Conservation (phyloP, 305 asterid species). For the Fraxinus nigra region DNA sequence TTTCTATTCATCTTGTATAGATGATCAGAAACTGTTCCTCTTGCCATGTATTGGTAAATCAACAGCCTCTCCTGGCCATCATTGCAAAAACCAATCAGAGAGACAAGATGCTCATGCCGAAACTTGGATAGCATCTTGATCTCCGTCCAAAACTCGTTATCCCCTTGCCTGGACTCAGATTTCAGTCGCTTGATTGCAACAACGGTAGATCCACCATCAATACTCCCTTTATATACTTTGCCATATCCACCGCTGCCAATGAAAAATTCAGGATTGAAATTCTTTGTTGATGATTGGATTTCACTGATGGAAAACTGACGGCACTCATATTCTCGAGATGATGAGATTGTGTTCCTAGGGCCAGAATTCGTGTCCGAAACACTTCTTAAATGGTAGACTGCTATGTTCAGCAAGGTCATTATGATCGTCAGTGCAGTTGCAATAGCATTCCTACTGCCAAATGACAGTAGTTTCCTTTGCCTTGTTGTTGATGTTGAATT, state of each 20-base stretch:
- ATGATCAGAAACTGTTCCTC: slow-evolving; percentile 54
- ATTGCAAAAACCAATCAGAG: slow-evolving; percentile 62
- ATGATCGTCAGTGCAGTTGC: slow-evolving; percentile 32
- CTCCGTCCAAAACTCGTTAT: slow-evolving; percentile 57
- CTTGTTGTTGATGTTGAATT: slow-evolving; percentile 22
- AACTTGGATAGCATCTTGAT: slow-evolving; percentile 49
- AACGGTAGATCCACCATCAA: slow-evolving; percentile 35
- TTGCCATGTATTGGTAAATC: slow-evolving; percentile 53
- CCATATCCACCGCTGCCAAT: slow-evolving; percentile 72
- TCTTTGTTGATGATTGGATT: slow-evolving; percentile 43
- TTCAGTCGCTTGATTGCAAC: slow-evolving; percentile 56
- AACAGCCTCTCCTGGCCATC: slow-evolving; percentile 43
- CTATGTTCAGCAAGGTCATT: slow-evolving; percentile 43
- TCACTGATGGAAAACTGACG: slow-evolving; percentile 58
- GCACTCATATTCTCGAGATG: slow-evolving; percentile 37
- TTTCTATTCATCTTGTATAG: slow-evolving; percentile 35
- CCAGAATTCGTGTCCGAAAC: slow-evolving; percentile 34
- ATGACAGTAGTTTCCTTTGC: slow-evolving; percentile 22
- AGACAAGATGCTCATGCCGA: slow-evolving; percentile 53
- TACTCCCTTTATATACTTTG: slow-evolving; percentile 56
- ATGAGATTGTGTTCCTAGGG: slow-evolving; percentile 24
- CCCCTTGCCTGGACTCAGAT: slow-evolving; percentile 49
- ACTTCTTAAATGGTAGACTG: slow-evolving; percentile 41
- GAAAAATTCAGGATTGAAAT: slow-evolving; percentile 35
- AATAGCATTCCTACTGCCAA: slow-evolving; percentile 27